Evolutionary conservation across 495 filamentous ascomycete genomes (phyloP), one percentile per base, ranked within the genome.

Genomic region (Penicillium soppii): DNA sequence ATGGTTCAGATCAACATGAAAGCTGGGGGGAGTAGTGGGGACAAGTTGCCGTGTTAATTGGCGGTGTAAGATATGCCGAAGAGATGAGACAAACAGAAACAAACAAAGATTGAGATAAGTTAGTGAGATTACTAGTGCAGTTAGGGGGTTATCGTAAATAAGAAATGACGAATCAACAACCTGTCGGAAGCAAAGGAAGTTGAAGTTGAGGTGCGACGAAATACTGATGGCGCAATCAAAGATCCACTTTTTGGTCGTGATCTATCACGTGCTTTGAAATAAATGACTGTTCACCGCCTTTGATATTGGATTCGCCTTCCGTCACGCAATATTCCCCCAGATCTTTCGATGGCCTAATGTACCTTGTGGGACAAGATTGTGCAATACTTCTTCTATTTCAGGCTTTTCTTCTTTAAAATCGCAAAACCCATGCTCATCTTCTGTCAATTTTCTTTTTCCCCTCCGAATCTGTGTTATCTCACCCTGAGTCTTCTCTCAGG

Each of bases 181-280:
- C 36, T 39, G 37, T 29, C 9, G 26, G 39, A 35, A 39, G 47
- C 23, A 12, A 15, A n/a, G 38, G 38, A 40, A 36, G 17, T 19
- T n/a, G n/a, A 32, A 32, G 41, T 15, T 38, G 17, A 22, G 21
- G 10, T 45, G 50, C 36, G 27, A 41, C 39, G 50, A 16, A 15
- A 21, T 2, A 16, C 15, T 7, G 32, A 52, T 52, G 40, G 41
- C 50, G 50, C 41, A 21, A 52, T 52, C 12, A n/a, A n/a, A n/a
- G n/a, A n/a, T n/a, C n/a, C n/a, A n/a, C n/a, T n/a, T n/a, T n/a
- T n/a, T n/a, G n/a, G n/a, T n/a, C n/a, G n/a, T n/a, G n/a, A n/a
- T n/a, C n/a, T n/a, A 25, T 47, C 50, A 53, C 50, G 42, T 53
- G 50, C 0, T 12, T n/a, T n/a, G n/a, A n/a, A n/a, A n/a, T n/a